Base-by-base conservation (phyloP, 1,139 yeast species). In the Arxiozyma telluris region DNA sequence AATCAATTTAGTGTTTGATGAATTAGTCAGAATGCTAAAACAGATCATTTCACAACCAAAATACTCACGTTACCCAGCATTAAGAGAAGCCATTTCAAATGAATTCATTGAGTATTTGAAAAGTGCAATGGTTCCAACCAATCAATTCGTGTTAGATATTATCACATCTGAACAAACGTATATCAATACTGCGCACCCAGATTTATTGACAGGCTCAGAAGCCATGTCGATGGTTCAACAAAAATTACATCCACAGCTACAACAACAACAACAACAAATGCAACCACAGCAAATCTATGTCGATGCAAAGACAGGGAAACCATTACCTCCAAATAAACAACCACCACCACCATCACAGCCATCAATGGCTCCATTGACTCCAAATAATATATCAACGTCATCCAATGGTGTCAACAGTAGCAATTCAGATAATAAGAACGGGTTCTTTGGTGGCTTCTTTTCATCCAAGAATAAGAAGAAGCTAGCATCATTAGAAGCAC, bases 121-220 rank as follows among this genome's bases (percentile, higher is more conserved):
- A 70, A 86, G 82, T 54, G 85, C 88, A 39, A 79, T 89, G 64
- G 69, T 81, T 39, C 98, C 98, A 55, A 89, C 98, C 30, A 89
- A 85, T 69, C 80, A 80, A 53, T 87, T 93, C 66, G 96, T 91
- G 46, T 71, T 77, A 30, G 98, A 93, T 70, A 78, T 93, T 55
- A 90, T 93, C 61, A 75, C 73, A 59, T 76, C 96, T 58, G 98
- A 93, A 72, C 94, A 90, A 66, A 87, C 96, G 5, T 93, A 93
- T 72, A 90, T 93, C 61, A 93, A 93, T 71, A 93, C 98, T 20
- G 98, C 96, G 2, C 98, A 93, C 69, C 98, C 98, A 2, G 98
- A 93, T 70, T 80, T 93, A 66, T 78, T 93, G 64, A 91, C 88
- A 69, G 98, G 98, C 47, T 83, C 94, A 46, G 95, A 87, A 67